These are phyloP conservation scores for Cytospora leucostoma DNA, from an alignment of 2,329 filamentous ascomycete genomes.

Conservation along the genomic window DNA sequence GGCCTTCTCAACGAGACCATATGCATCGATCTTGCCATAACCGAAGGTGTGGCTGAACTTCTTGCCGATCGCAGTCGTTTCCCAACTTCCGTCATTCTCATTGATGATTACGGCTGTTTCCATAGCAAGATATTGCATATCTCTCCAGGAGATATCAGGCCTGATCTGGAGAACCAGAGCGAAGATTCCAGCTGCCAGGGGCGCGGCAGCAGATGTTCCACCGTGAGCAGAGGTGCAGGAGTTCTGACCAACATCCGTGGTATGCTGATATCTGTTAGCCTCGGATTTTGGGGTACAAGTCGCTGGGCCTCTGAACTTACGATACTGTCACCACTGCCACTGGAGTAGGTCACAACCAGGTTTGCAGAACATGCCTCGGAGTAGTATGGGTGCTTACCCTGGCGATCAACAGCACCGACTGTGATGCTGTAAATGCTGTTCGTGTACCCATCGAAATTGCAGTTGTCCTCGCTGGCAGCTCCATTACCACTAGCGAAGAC, in stretches of 20 bases:
- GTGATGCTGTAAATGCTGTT: constrained; percentile 99
- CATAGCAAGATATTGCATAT: constrained; percentile 88
- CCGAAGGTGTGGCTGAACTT: constrained; percentile 94
- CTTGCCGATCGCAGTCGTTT: constrained; percentile 76
- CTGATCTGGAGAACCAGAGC: constrained; percentile 83
- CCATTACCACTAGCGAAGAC: constrained; percentile 98
- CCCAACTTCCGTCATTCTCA: constrained; percentile 72
- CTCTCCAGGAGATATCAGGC: constrained; percentile 88
- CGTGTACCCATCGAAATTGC: constrained; percentile 99
- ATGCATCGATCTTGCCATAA: constrained; percentile 93
- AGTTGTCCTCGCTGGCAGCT: constrained; percentile 84
- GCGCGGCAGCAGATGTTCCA: constrained; percentile 92
- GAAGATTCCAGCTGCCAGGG: constrained; percentile 87
- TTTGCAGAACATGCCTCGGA: constrained; percentile 96
- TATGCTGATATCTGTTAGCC: constrained; percentile 58
- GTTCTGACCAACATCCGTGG: constrained; percentile 87
- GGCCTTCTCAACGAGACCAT: constrained; percentile 78
- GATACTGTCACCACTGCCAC: constrained; percentile 83
- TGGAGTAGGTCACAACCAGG: constrained; percentile 94
- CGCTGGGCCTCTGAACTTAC: constrained; percentile 44
- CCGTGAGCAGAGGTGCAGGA: constrained; percentile 81
- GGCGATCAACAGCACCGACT: constrained; percentile 86
- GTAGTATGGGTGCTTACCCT: constrained; percentile 89
- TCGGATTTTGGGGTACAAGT: neutral
- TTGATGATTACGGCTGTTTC: constrained; percentile 82